Conservation (phyloP, 495 filamentous ascomycete species). For the Durotheca rogersii region DNA sequence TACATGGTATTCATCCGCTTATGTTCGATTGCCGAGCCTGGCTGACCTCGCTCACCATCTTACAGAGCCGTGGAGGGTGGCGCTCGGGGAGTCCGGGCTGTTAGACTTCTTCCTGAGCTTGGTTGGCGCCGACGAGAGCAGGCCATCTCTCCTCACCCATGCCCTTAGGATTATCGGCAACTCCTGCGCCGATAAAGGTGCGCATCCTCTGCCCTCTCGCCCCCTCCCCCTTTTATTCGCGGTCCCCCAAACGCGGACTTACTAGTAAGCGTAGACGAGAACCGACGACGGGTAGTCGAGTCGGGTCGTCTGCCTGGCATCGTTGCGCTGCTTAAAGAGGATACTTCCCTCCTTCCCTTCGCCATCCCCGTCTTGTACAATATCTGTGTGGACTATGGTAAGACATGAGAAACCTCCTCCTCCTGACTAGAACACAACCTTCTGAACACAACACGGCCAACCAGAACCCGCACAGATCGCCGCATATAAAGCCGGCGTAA, state of each 20-base stretch:
- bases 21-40: too few relatives aligned
- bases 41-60: neutral
- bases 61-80: slow-evolving; percentile 61
- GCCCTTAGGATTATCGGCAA: slow-evolving; percentile 72
- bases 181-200: slow-evolving; percentile 78
- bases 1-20: too few relatives aligned
- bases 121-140: slow-evolving; percentile 43
- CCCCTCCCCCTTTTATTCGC: neutral
- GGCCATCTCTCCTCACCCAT: slow-evolving; percentile 46
- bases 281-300: slow-evolving; percentile 64
- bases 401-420: slow-evolving; percentile 15
- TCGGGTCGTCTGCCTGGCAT: slow-evolving; percentile 58
- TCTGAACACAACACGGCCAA: too few relatives aligned
- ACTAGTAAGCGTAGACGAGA: slow-evolving; percentile 58
- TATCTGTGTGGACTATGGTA: slow-evolving; percentile 73
- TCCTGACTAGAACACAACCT: too few relatives aligned
- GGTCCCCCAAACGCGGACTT: too few relatives aligned
- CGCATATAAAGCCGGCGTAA: slow-evolving; percentile 47
- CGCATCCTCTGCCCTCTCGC: slow-evolving; percentile 15
- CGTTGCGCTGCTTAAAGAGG: slow-evolving; percentile 52
- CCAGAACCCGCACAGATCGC: slow-evolving; percentile 56
- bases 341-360: slow-evolving; percentile 53
- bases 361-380: slow-evolving; percentile 72
- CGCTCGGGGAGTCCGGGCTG: slow-evolving; percentile 67
- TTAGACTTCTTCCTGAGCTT: slow-evolving; percentile 64